Evolutionary conservation across 441 rosid species (phyloP), one percentile per base, ranked within the genome.

Genomic region (Breynia disticha): DNA sequence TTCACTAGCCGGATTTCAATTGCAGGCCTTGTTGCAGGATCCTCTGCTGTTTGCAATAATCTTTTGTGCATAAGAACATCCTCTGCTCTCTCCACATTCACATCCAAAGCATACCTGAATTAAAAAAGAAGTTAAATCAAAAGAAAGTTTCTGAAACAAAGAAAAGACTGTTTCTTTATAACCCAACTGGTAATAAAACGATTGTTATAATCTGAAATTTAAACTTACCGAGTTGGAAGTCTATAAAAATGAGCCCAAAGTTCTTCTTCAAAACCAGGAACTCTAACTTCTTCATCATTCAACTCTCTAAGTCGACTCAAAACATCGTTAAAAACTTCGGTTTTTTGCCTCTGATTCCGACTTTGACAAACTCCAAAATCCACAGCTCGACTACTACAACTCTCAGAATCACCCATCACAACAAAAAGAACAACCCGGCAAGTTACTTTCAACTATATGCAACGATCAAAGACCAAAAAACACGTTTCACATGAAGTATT

Each of bases 41-140:
- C 60, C 45, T 55, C 69, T 6, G 88, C 93, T 67, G 54, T 68
- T 17, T 69, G 59, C 46, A 81, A 77, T 47, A 84, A 73, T 63
- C 74, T 81, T 61, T 79, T 78, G 68, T 84, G 88, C 82, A 79
- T 75, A 9, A 79, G 76, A 50, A 81, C 93, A 59, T 84, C 88
- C 54, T 79, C 61, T n/a, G 93, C 76, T 63, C 70, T 79, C 72
- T 78, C 88, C 56, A 72, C 75, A 58, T 73, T 78, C 71, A 81
- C 85, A 59, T 79, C 88, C 67, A 78, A 57, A 13, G 93, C 79
- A 67, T 81, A 84, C 56, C 87, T 81, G 17, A 11, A 39, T 59
- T 8, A 19, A 37, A 45, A 12, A 48, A 37, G 3, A 41, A 9
- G 44, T 41, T 15, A 41, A 41, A 41, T 41, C 44, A 41, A 41